These are phyloP conservation scores for Camelina laxa DNA, from an alignment of 345 rosid species.

Conservation along the genomic window DNA sequence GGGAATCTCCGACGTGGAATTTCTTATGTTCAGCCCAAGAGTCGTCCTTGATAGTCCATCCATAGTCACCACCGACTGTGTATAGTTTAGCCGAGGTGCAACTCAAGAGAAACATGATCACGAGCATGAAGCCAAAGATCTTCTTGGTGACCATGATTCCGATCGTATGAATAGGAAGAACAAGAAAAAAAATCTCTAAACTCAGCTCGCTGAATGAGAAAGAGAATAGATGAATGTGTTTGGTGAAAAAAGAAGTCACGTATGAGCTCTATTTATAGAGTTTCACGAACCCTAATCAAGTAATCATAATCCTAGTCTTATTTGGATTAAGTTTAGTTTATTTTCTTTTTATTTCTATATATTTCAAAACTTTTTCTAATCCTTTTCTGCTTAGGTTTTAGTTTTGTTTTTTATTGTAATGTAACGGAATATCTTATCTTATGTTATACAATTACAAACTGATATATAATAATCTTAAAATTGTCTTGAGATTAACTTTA, in stretches of 20 bases:
- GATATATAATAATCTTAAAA: too few species aligned
- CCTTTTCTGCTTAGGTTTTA: background rate
- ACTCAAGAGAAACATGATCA: background rate
- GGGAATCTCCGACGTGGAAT: conserved; percentile 4
- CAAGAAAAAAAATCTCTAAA: background rate
- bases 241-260: background rate
- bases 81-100: background rate
- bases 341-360: background rate
- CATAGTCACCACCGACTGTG: background rate
- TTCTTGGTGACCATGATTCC: background rate
- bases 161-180: background rate
- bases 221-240: background rate
- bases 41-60: background rate
- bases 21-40: background rate
- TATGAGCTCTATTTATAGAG: background rate
- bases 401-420: too few species aligned
- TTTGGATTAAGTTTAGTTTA: background rate
- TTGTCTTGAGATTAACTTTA: too few species aligned
- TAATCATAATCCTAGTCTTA: background rate
- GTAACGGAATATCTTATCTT: too few species aligned
- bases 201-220: too few species aligned
- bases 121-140: background rate
- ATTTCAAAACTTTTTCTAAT: background rate
- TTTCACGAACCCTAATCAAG: background rate
- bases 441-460: too few species aligned